phyloP scores from a whole-genome alignment of 2,329 filamentous ascomycete species.

The Huntiella moniliformis region DNA sequence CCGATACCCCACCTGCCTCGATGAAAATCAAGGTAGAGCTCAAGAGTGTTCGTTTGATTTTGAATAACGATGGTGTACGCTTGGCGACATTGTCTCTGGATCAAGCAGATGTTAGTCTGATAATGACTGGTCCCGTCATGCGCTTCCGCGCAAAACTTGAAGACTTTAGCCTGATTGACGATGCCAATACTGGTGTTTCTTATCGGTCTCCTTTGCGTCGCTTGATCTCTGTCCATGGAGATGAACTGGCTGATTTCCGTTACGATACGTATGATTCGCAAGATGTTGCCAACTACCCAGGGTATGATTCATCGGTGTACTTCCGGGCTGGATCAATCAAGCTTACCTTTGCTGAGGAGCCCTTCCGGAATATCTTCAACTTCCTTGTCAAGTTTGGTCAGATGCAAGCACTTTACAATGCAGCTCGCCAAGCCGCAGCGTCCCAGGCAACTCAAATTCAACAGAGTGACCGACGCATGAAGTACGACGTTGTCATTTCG shows the following conservation, averaged over 20 bases:
- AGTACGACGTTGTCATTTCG: conserved; percentile 82
- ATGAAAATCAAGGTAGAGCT: conserved; percentile 87
- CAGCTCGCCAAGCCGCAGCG: conserved; percentile 81
- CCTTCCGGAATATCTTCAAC: conserved; percentile 93
- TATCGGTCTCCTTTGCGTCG: conserved; percentile 65
- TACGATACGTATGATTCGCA: conserved; percentile 85
- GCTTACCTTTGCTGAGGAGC: conserved; percentile 91
- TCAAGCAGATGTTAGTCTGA: conserved; percentile 79
- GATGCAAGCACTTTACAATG: conserved; percentile 98
- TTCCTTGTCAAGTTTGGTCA: conserved; percentile 98
- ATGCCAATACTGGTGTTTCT: conserved; percentile 78
- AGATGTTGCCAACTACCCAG: conserved; percentile 57
- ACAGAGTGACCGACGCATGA: conserved; percentile 73
- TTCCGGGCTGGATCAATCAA: conserved; percentile 88
- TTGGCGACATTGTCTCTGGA: conserved; percentile 84
- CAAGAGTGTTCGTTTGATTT: conserved; percentile 78
- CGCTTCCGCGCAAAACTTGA: conserved; percentile 72
- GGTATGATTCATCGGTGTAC: conserved; percentile 83
- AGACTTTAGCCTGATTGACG: conserved; percentile 74
- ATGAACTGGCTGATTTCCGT: conserved; percentile 88
- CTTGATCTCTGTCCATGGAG: conserved; percentile 83
- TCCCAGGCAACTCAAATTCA: conserved; percentile 88
- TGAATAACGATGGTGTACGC: conserved; percentile 95
- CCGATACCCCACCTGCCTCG: conserved; percentile 32
- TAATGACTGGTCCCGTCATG: conserved; percentile 72